Evolutionary conservation across 2,329 filamentous ascomycete genomes (phyloP), one percentile per base, ranked within the genome.

Genomic region (Cadophora sp.): DNA sequence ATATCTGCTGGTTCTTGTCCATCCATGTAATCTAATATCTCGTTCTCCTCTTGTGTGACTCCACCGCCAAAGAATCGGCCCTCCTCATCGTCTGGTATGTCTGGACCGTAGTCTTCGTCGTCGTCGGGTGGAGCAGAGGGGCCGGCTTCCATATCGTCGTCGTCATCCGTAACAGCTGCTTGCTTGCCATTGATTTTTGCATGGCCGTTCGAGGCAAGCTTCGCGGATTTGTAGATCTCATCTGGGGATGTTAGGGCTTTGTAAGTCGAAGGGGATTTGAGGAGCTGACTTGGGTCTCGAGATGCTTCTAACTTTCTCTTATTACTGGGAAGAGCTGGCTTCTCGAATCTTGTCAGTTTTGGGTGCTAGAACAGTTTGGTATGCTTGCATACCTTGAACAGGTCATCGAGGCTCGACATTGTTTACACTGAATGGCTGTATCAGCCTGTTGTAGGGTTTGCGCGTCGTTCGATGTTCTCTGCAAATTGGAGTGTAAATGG

Each of bases 11-110:
- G 76, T 60, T 90, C 88, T 71, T 87, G 84, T 66, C 86, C 83
- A 69, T 97, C 93, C 69, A 99, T 88, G 76, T 91, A 98, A 79
- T 98, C 92, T 75, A 99, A 85, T 22, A 96, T 92, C 73, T 94
- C 87, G 2, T 89, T 90, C 71, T 96, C 93, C 72, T 93, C 86
- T 66, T 89, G 85, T 30, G 91, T 93, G 73, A 99, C 91, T 41
- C 96, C 96, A 63, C 94, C 92, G 51, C 95, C 96, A 74, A 97
- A 99, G 82, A 99, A 99, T 13, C 96, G 90, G 0, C 95, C 96
- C 71, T 97, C 96, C 62, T 97, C 93, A 73, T 97, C 94, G 72
- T 95, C 92, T 9, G 78, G 82, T 33, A 75, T 80, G 50, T 84
- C 83, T 13, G 86, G 85, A 39, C 78, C 81, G 60, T 85, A 85